Evolutionary conservation across 2,329 filamentous ascomycete species (phyloP).

Genomic region (Exophiala lecanii-corni): DNA sequence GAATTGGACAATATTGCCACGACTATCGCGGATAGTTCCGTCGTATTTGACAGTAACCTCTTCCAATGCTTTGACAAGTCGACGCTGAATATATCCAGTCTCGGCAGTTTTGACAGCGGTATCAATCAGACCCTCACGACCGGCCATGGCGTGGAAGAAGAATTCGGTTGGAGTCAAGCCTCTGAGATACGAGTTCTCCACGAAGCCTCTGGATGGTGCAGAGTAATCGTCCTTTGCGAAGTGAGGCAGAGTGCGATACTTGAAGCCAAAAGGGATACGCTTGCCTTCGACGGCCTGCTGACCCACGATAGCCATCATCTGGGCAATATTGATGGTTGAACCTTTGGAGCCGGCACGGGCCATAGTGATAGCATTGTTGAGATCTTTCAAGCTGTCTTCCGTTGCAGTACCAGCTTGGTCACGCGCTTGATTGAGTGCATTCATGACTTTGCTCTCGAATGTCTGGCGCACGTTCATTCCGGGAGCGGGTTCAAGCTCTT

Average conservation of each 20-base stretch:
- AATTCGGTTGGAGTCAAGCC: conserved; percentile 94
- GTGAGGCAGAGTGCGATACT: conserved; percentile 92
- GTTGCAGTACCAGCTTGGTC: conserved; percentile 92
- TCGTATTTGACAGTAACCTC: conserved; percentile 98
- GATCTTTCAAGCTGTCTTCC: conserved; percentile 85
- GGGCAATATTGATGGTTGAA: conserved; percentile 98
- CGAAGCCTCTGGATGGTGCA: conserved; percentile 91
- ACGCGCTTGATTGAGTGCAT: conserved; percentile 89
- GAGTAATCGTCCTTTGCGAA: conserved; percentile 99
- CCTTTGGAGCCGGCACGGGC: conserved; percentile 95
- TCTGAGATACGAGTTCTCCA: conserved; percentile 97
- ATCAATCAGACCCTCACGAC: conserved; percentile 98
- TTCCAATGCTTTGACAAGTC: conserved; percentile 95
- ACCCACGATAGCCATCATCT: conserved; percentile 97
- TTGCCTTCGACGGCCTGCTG: conserved; percentile 98
- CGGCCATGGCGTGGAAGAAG: conserved; percentile 99
- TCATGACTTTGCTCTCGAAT: conserved; percentile 95
- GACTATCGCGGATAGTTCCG: conserved; percentile 91
- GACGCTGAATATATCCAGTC: conserved; percentile 97
- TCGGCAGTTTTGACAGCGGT: conserved; percentile 99
- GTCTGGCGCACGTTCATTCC: conserved; percentile 99
- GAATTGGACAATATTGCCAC: conserved; percentile 95
- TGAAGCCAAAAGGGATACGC: conserved; percentile 98
- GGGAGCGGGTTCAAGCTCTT: conserved; percentile 83
- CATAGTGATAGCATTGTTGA: conserved; percentile 97